Percentiles rank a stretch among this genome's conserved stretches.
Evolutionary conservation across 345 rosid genomes (phyloP).

Genomic region (Turritis glabra): DNA sequence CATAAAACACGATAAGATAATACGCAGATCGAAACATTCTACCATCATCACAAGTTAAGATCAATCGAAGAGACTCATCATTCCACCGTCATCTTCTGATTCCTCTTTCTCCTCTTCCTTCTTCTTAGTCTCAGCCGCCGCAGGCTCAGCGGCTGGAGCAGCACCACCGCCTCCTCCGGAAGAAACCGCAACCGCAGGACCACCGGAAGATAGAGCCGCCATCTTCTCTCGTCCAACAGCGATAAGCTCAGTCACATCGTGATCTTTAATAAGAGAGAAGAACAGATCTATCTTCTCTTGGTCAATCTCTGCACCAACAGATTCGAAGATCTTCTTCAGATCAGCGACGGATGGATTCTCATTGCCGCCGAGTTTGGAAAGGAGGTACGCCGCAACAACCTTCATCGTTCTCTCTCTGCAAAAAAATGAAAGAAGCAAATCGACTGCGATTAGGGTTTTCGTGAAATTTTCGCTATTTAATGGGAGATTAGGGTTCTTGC

Average conservation of each 20-base stretch:
- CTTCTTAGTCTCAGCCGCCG: slow-evolving; percentile 56
- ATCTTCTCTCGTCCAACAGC: slow-evolving; percentile 73
- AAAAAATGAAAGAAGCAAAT: not conserved
- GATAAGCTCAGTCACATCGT: slow-evolving; percentile 60
- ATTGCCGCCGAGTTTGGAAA: slow-evolving; percentile 17
- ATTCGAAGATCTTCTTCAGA: slow-evolving; percentile 33
- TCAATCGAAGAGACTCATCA: slow-evolving; percentile 37
- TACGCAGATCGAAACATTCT: not conserved
- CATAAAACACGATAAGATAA: not conserved
- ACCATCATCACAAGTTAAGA: not conserved
- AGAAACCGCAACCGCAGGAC: slow-evolving; percentile 49
- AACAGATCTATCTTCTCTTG: slow-evolving; percentile 57
- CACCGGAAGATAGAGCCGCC: slow-evolving; percentile 75
- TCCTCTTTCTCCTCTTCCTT: slow-evolving; percentile 87
- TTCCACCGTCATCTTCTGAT: slow-evolving; percentile 63
- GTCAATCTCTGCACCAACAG: slow-evolving; percentile 67
- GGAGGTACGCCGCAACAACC: slow-evolving; percentile 31
- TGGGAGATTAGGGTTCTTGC: not conserved
- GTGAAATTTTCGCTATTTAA: not conserved
- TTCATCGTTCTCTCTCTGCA: slow-evolving; percentile 23
- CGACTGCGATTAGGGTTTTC: slow-evolving; percentile 32
- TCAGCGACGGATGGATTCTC: slow-evolving; percentile 28
- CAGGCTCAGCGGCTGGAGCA: slow-evolving; percentile 44
- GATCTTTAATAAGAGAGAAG: slow-evolving; percentile 53
- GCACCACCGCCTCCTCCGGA: slow-evolving; percentile 45